Base-by-base conservation (phyloP, 495 filamentous ascomycete genomes). In the Penicillium lagena region DNA sequence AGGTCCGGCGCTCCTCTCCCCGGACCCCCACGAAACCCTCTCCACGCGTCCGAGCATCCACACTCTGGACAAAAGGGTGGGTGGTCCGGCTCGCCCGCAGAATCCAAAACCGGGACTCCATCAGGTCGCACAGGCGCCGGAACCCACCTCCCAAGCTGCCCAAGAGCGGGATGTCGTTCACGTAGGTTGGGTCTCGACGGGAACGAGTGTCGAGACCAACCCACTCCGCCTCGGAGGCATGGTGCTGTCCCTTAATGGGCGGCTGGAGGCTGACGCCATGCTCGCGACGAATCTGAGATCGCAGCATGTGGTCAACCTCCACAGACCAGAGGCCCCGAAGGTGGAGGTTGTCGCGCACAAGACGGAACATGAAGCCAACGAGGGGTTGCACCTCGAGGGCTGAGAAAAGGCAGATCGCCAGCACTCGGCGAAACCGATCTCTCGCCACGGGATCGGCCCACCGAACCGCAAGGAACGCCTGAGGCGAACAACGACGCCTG, bases 151-250 rank as follows among this genome's bases (percentile, higher is more conserved):
- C 10, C 5, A 42, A 17, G 12, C 39, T 17, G 14, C 51, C 60
- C 3, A 54, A 43, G 12, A 49, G 42, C 15, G 39, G 39, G 9
- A 10, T 40, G 27, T 69, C 67, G 7, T 22, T 12, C 8, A 38
- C 39, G 49, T 62, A 68, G 29, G 40, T 32, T 2, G 47, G 12
- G 36, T 73, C 56, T 2, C 10, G 29, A 37, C 64, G 65, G 46
- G 49, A 39, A 29, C 54, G 53, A 12, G 47, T 41, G 43, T 56
- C 46, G 12, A 14, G 37, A 12, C 68, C 66, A 28, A 43, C 34
- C 67, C 69, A 68, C 35, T 70, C 67, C 6, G 56, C 56, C 37
- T 60, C 41, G 29, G 60, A 67, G 14, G 65, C 66, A 38, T 73
- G 63, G 9, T 56, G 51, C n/a, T 49, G 14, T 4, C 61, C 56